phyloP scores from a whole-genome alignment of 176 grass and related monocot species.

The Carex parvula region DNA sequence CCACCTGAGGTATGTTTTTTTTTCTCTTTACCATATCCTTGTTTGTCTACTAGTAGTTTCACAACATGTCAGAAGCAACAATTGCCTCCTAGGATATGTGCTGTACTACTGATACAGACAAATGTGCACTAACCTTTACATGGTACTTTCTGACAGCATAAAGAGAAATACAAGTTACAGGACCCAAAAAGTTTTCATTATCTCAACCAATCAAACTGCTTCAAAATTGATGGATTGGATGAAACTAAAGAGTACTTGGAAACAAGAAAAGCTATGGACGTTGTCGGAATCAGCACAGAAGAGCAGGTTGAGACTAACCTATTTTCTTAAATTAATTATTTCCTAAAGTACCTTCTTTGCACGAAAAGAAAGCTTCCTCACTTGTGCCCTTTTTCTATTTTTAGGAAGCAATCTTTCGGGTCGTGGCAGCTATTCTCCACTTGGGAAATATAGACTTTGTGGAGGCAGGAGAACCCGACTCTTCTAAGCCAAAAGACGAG shows the following conservation, averaged over 20 bases:
- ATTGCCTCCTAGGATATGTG: not conserved
- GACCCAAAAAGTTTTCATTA: slow-evolving; percentile 85
- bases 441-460: slow-evolving; percentile 85
- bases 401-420: slow-evolving; percentile 90
- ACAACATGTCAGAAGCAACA: slow-evolving; percentile 7
- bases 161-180: slow-evolving; percentile 73
- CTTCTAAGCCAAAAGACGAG: slow-evolving; percentile 90
- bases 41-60: not conserved
- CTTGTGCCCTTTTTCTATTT: slow-evolving; percentile 30
- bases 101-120: not conserved
- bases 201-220: slow-evolving; percentile 93
- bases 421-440: slow-evolving; percentile 92
- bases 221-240: slow-evolving; percentile 79
- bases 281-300: slow-evolving; percentile 69
- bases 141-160: slow-evolving; percentile 47
- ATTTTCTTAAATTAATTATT: slow-evolving; percentile 13
- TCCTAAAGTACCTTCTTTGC: not conserved
- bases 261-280: slow-evolving; percentile 96
- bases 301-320: slow-evolving; percentile 63
- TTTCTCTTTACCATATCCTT: slow-evolving; percentile 15
- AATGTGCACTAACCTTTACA: not conserved
- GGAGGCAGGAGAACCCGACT: slow-evolving; percentile 77
- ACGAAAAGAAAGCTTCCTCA: slow-evolving; percentile 26
- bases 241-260: slow-evolving; percentile 91
- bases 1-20: slow-evolving; percentile 64